Base-by-base conservation (phyloP, 2,329 filamentous ascomycete genomes). In the Aspergillus sp. region DNA sequence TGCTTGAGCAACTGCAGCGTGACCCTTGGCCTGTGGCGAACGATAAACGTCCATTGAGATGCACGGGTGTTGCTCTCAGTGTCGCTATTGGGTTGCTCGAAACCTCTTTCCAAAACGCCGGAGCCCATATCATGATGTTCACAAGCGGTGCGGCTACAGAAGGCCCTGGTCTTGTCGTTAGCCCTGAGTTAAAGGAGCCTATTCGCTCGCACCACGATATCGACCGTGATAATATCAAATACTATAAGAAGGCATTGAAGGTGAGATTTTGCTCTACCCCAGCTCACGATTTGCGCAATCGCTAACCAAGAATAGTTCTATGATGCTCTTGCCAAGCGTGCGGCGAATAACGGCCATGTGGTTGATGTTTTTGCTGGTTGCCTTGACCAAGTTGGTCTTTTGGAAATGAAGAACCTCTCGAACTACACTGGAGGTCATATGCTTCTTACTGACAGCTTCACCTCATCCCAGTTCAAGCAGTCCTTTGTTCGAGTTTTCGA, bases 131-230 rank as follows among this genome's bases (percentile, higher is more conserved):
- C 68, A 99, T 99, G 95, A 83, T 98, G 46, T 99, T 99, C 75
- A 90, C 93, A 55, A 96, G 93, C 70, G 95, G 95, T 37, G 89
- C 95, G 53, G 92, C 93, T 41, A 99, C 95, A 0, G 95, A 99
- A 76, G 95, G 95, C 1, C 95, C 95, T 11, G 95, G 95, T 60
- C 92, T 96, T 85, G 95, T 99, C 33, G 95, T 99, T 72, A 93
- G 93, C 2, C 91, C 95, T 23, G 95, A 99, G 77, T 81, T 99
- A 64, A 90, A 93, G 74, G 95, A 99, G 74, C 92, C 96, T 9
- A 98, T 99, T 64, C 89, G 95, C 71, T 98, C 93, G 43, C 95
- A 99, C 78, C 95, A 99, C 77, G 95, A 99, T 70, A 99, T 99
- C 75, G 95, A 99, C 73, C 87, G 93, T 57, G 95, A 99, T 76